Evolutionary conservation across 371 early-diverging fungal species (phyloP).

Genomic region (Massospora cicadina): DNA sequence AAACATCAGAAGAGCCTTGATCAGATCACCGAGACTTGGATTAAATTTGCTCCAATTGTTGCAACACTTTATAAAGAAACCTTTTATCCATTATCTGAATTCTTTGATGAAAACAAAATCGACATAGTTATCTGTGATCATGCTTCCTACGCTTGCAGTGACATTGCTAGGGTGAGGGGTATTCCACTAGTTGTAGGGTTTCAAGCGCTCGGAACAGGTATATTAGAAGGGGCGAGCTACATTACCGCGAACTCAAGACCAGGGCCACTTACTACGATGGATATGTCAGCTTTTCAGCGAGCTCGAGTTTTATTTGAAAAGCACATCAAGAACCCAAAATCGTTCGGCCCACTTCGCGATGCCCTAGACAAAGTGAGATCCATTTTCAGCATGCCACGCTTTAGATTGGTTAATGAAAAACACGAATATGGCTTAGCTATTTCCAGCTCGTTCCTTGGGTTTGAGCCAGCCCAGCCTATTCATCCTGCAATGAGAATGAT

Average conservation of each 20-base stretch:
- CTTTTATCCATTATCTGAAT: neutral
- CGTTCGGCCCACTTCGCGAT: neutral
- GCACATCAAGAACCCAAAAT: neutral
- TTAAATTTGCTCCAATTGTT: neutral
- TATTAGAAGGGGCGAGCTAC: neutral
- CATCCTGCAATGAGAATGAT: neutral
- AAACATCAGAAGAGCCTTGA: neutral
- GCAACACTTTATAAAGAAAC: neutral
- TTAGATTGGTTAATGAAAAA: neutral
- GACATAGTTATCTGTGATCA: neutral
- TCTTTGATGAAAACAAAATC: neutral
- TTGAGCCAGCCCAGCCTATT: neutral
- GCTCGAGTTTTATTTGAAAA: neutral
- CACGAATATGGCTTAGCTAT: neutral
- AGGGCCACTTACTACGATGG: neutral
- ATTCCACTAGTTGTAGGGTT: neutral
- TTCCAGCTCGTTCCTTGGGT: constrained; percentile 1
- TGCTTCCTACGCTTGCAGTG: neutral
- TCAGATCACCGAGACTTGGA: neutral
- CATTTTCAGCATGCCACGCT: neutral
- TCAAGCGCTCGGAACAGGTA: neutral
- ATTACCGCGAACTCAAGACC: neutral
- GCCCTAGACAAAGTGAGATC: neutral
- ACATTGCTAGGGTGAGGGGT: neutral
- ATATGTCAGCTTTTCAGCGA: neutral